Percentiles rank a stretch among this genome's conserved stretches.
Conservation (phyloP, 2,329 filamentous ascomycete genomes). For the Meredithiella fracta region DNA sequence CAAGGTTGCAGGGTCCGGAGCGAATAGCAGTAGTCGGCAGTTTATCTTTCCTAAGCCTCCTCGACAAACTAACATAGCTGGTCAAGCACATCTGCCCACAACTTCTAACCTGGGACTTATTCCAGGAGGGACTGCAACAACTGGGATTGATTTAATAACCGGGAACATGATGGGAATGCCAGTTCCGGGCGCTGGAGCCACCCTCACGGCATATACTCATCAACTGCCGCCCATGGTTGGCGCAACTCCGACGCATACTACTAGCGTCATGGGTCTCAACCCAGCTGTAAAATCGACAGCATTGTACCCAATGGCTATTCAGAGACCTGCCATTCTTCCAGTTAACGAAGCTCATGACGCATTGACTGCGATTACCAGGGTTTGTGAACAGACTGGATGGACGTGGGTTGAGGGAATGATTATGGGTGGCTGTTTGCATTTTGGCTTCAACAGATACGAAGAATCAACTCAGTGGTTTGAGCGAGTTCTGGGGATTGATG, state of each 20-base stretch:
- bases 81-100: background rate
- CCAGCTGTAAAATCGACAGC: background rate
- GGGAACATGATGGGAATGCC: no score
- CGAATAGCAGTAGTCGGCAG: background rate
- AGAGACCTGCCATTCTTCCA: background rate
- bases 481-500: constrained; percentile 40
- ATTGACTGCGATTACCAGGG: constrained; percentile 51
- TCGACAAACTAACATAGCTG: background rate
- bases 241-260: background rate
- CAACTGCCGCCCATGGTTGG: background rate
- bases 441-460: constrained; percentile 71
- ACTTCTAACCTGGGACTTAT: no score
- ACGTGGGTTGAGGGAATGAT: constrained; percentile 89
- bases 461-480: constrained; percentile 61
- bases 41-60: constrained; percentile 9
- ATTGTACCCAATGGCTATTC: background rate
- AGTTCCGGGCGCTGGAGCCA: background rate
- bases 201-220: background rate
- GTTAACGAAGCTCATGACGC: constrained; percentile 39
- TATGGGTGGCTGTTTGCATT: constrained; percentile 77
- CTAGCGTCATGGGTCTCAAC: background rate
- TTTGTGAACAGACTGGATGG: constrained; percentile 70
- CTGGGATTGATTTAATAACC: no score
- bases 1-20: background rate
- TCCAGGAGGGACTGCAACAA: no score